phyloP scores from a whole-genome alignment of 2,329 filamentous ascomycete genomes.

The Xylaria digitata region DNA sequence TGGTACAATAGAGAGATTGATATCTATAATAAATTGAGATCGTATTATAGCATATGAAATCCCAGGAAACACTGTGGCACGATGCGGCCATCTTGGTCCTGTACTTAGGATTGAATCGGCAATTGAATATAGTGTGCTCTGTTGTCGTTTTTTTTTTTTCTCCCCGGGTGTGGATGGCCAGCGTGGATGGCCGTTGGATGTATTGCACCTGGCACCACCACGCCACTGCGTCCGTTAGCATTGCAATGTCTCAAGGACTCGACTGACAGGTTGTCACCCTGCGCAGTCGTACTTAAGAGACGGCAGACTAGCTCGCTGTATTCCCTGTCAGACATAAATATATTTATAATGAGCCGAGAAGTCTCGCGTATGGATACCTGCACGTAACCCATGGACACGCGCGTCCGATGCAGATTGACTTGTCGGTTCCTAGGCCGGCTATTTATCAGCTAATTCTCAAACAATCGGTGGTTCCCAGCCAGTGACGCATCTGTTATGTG shows the following conservation, averaged over 20 bases:
- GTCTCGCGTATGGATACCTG: constrained; percentile 10
- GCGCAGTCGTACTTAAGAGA: not conserved
- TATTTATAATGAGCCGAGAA: not conserved
- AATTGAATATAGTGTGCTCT: too few species aligned
- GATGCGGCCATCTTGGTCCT: too few species aligned
- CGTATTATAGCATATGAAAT: too few species aligned
- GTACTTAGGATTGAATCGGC: too few species aligned
- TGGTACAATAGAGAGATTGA: too few species aligned
- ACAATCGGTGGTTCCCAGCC: constrained; percentile 5
- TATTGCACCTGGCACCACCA: not conserved
- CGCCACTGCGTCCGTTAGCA: too few species aligned
- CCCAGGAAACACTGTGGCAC: too few species aligned
- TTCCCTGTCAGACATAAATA: constrained; percentile 19
- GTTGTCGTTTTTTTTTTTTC: too few species aligned
- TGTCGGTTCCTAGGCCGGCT: constrained; percentile 3
- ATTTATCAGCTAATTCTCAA: constrained; percentile 20
- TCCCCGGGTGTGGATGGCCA: not conserved
- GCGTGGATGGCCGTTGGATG: not conserved
- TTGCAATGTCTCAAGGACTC: not conserved
- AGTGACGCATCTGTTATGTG: constrained; percentile 6
- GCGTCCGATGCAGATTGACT: constrained; percentile 6
- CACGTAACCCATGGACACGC: constrained; percentile 1
- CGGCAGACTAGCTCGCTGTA: constrained; percentile 6
- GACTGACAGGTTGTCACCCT: not conserved
- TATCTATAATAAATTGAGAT: too few species aligned